phyloP scores from a whole-genome alignment of 2,329 filamentous ascomycete species.

The Cercospora nicotianae region DNA sequence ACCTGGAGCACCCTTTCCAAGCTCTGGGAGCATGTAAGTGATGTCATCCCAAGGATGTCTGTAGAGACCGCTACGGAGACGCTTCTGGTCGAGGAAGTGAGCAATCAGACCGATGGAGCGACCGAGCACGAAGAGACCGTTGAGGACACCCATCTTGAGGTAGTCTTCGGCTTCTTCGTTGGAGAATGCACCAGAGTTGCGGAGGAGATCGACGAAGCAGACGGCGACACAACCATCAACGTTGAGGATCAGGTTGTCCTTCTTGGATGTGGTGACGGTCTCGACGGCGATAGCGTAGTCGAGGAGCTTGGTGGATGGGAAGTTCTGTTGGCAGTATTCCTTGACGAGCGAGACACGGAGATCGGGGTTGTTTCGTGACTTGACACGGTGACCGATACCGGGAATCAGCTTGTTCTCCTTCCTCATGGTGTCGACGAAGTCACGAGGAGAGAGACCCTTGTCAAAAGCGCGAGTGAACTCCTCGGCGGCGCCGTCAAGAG shows the following conservation, averaged over 20 bases:
- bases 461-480: constrained; percentile 98
- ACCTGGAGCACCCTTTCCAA: constrained; percentile 69
- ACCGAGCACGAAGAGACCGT: constrained; percentile 97
- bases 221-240: constrained; percentile 97
- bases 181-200: constrained; percentile 97
- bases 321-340: constrained; percentile 96
- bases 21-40: constrained; percentile 85
- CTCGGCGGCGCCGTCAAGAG: constrained; percentile 93
- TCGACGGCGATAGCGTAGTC: constrained; percentile 98
- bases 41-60: constrained; percentile 98
- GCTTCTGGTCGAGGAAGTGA: constrained; percentile 99
- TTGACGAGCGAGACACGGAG: constrained; percentile 99
- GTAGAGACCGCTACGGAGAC: constrained; percentile 96
- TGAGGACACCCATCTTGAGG: constrained; percentile 97
- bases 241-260: constrained; percentile 99
- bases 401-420: constrained; percentile 99
- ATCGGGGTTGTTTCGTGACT: constrained; percentile 99
- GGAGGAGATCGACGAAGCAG: constrained; percentile 96
- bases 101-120: constrained; percentile 98
- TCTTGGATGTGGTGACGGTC: constrained; percentile 98
- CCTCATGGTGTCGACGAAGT: constrained; percentile 98
- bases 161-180: constrained; percentile 97
- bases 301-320: constrained; percentile 96
- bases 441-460: constrained; percentile 95
- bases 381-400: constrained; percentile 98